These are phyloP conservation scores for Avena eriantha DNA, from an alignment of 176 grass and related monocot species.

Conservation along the genomic window DNA sequence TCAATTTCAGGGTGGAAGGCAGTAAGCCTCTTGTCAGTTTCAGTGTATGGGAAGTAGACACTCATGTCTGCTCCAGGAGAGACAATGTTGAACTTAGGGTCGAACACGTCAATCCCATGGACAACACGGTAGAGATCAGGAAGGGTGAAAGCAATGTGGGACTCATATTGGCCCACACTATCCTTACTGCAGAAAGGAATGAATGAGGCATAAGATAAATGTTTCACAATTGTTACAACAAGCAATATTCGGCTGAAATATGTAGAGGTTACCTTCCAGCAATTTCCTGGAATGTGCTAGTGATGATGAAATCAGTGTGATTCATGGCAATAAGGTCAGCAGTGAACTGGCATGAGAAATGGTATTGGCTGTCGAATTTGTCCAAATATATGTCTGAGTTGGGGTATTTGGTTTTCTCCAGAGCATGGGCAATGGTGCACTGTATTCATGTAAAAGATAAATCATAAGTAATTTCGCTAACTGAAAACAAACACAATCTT, in stretches of 20 bases:
- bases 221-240: not conserved
- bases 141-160: conserved; percentile 93
- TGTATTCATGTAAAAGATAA: conserved; percentile 31
- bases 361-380: conserved; percentile 92
- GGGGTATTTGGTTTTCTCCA: conserved; percentile 99
- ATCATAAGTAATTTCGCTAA: conserved; percentile 27
- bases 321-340: conserved; percentile 97
- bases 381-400: conserved; percentile 97
- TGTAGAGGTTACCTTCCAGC: conserved; percentile 74
- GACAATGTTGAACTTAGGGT: conserved; percentile 99
- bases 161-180: conserved; percentile 89
- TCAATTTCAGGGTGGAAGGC: conserved; percentile 90
- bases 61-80: conserved; percentile 97
- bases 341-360: conserved; percentile 98
- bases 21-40: conserved; percentile 83
- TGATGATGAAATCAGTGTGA: conserved; percentile 96
- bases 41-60: conserved; percentile 86
- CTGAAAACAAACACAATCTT: not conserved
- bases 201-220: conserved; percentile 39
- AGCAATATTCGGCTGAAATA: not conserved
- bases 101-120: conserved; percentile 94
- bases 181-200: conserved; percentile 76
- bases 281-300: conserved; percentile 99
- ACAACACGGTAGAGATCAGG: conserved; percentile 96
- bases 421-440: conserved; percentile 97